A percentile compares a stretch with the other conserved stretches of the same genome.
These are phyloP conservation scores for Coemansia sp. DNA, from an alignment of 192 early-diverging fungal genomes.

Conservation along the genomic window DNA sequence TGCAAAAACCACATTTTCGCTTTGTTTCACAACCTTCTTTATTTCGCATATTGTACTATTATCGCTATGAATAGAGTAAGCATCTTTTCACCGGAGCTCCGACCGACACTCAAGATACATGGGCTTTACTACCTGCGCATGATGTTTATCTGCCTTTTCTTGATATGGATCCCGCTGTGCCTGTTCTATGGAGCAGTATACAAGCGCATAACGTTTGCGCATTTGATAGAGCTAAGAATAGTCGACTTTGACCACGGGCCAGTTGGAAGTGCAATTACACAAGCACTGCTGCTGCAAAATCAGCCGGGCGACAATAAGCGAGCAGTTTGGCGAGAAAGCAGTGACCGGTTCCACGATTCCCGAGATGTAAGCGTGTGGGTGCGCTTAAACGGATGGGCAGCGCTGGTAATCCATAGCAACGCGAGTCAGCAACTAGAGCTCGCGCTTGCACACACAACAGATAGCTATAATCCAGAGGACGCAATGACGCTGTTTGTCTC, in stretches of 20 bases:
- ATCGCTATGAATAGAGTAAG: conserved; percentile 4
- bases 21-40: too few species aligned
- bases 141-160: background rate
- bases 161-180: conserved; percentile 22
- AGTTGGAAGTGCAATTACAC: conserved; percentile 17
- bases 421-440: conserved; percentile 8
- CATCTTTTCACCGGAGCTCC: conserved; percentile 9
- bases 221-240: conserved; percentile 7
- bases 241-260: conserved; percentile 20
- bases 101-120: conserved; percentile 1
- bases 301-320: background rate
- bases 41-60: too few species aligned
- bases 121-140: conserved; percentile 28
- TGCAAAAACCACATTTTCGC: too few species aligned
- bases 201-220: conserved; percentile 9
- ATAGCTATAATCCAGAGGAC: conserved; percentile 7
- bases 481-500: conserved; percentile 14
- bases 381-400: conserved; percentile 28
- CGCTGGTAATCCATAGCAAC: conserved; percentile 26
- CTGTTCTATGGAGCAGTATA: conserved; percentile 27
- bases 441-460: background rate
- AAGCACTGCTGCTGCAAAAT: conserved; percentile 7
- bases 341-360: background rate
- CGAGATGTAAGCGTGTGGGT: conserved; percentile 17
- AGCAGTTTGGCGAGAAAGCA: conserved; percentile 12